Evolutionary conservation across 768 basidiomycete species (phyloP).

Genomic region (Glaciozyma martinii): DNA sequence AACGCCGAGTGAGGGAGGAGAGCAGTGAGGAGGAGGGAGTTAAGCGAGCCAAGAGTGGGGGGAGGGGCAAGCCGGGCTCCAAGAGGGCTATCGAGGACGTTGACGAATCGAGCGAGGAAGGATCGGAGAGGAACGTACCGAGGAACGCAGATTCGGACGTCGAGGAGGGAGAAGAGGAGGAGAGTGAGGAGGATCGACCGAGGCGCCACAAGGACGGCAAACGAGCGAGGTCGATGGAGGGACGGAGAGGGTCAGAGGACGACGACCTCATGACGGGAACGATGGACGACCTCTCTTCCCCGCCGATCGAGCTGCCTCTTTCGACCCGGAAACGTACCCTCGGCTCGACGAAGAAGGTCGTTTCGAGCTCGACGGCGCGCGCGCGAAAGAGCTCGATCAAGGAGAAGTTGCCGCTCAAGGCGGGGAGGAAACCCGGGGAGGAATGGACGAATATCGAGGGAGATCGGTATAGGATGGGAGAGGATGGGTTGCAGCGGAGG

Average conservation of each 20-base stretch:
- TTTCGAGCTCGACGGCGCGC: not conserved
- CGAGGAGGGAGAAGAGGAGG: not conserved
- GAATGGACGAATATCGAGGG: slow-evolving; percentile 26
- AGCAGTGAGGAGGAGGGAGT: not conserved
- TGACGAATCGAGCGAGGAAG: not conserved
- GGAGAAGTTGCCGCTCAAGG: not conserved
- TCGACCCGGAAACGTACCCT: slow-evolving; percentile 3
- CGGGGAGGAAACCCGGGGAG: slow-evolving; percentile 4
- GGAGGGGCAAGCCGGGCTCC: not conserved
- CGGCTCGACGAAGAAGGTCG: not conserved
- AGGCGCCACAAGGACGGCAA: not conserved
- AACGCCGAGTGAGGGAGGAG: not conserved
- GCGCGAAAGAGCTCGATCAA: not conserved
- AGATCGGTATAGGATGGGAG: slow-evolving; percentile 9
- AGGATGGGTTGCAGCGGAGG: slow-evolving; percentile 7
- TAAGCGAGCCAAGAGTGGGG: not conserved
- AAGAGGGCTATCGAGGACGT: not conserved
- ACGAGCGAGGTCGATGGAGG: slow-evolving; percentile 6
- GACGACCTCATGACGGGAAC: slow-evolving; percentile 23
- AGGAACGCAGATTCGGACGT: slow-evolving; percentile 24
- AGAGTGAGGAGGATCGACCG: not conserved
- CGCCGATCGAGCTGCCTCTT: not conserved
- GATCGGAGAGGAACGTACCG: not conserved
- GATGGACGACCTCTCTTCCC: not conserved
- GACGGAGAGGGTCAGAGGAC: slow-evolving; percentile 7